These are phyloP conservation scores for Macaranga tanarius DNA, from an alignment of 441 rosid genomes.

Conservation along the genomic window DNA sequence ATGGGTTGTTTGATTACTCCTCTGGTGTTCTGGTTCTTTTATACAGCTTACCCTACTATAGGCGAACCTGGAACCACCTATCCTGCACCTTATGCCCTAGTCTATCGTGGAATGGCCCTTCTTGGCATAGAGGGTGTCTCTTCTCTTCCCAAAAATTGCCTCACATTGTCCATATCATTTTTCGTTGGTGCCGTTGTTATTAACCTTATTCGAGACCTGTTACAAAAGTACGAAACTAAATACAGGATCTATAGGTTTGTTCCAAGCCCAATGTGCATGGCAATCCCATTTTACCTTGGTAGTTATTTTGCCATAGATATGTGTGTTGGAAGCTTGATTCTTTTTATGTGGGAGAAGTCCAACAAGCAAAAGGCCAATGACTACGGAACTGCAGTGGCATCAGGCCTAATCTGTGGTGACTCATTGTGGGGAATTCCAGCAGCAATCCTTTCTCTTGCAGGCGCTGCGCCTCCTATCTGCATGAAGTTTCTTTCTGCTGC, in stretches of 20 bases:
- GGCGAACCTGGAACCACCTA: constrained; percentile 64
- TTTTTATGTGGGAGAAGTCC: constrained; percentile 43
- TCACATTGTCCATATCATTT: constrained; percentile 48
- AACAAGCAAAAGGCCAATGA: constrained; percentile 45
- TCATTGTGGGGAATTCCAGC: constrained; percentile 66
- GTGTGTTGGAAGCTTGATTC: constrained; percentile 63
- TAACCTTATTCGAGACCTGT: constrained; percentile 37
- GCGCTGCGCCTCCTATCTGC: constrained; percentile 53
- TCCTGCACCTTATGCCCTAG: constrained; percentile 71
- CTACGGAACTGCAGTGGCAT: constrained; percentile 49
- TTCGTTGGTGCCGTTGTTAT: constrained; percentile 45
- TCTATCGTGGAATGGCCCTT: constrained; percentile 79
- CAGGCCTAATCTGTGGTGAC: constrained; percentile 67
- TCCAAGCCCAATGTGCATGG: constrained; percentile 71
- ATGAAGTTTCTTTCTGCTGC: constrained; percentile 55
- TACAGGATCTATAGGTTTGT: constrained; percentile 37
- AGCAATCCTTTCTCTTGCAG: constrained; percentile 49
- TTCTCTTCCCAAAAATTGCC: constrained; percentile 72
- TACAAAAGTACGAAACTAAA: constrained; percentile 34
- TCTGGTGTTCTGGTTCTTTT: constrained; percentile 80
- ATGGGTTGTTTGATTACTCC: constrained; percentile 71
- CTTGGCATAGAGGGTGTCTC: constrained; percentile 71
- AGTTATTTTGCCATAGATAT: constrained; percentile 60
- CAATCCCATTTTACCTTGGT: constrained; percentile 66
- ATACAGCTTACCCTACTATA: constrained; percentile 57